phyloP scores from a whole-genome alignment of 306 rosid species.

The Canavalia gladiata region DNA sequence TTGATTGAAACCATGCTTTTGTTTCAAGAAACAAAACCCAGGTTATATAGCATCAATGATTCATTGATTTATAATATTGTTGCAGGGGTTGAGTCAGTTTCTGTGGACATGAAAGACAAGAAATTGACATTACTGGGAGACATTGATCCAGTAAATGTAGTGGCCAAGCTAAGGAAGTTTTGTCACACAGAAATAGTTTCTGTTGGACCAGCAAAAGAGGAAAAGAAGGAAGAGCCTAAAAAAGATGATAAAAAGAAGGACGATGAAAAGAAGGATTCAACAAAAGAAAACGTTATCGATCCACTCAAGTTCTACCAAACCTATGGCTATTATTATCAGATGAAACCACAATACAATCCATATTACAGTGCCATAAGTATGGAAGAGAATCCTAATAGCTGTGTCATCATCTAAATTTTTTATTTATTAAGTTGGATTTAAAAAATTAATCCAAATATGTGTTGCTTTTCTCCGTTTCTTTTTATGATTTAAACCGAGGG shows the following conservation, averaged over 20 bases:
- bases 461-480: background rate
- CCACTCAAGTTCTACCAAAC: conserved; percentile 1
- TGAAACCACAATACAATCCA: conserved; percentile 41
- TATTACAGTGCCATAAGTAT: conserved; percentile 37
- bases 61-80: conserved; percentile 3
- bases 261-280: conserved; percentile 37
- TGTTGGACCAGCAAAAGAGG: conserved; percentile 75
- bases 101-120: conserved; percentile 66
- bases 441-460: background rate
- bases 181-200: conserved; percentile 58
- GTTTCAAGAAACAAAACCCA: background rate
- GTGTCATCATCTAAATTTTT: conserved; percentile 65
- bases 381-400: conserved; percentile 71
- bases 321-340: conserved; percentile 20
- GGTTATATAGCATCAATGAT: background rate
- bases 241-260: conserved; percentile 39
- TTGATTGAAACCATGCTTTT: background rate
- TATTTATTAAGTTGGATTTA: background rate
- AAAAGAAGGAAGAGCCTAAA: conserved; percentile 62
- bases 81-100: conserved; percentile 66
- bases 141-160: conserved; percentile 64
- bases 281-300: conserved; percentile 25
- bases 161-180: conserved; percentile 65
- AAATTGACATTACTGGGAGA: conserved; percentile 68
- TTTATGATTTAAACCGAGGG: background rate